Percentiles rank a stretch among this genome's conserved stretches.
Conservation (phyloP, 805 yeast species). For the Wickerhamiella occidentalis region DNA sequence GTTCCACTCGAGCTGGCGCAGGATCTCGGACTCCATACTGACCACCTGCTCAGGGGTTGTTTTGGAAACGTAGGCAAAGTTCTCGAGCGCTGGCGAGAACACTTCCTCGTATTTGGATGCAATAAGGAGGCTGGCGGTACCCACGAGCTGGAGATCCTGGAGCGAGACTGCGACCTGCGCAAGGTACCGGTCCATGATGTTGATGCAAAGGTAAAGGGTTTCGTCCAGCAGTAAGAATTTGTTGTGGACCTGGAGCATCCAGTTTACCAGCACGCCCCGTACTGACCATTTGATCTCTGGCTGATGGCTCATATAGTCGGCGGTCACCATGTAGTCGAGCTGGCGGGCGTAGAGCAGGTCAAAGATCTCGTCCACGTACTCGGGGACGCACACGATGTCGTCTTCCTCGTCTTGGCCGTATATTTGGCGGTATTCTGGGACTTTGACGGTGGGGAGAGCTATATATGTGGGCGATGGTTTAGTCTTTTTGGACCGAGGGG, state of each 20-base stretch:
- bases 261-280: conserved; percentile 82
- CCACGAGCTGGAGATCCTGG: conserved; percentile 70
- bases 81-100: conserved; percentile 69
- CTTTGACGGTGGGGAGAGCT: conserved; percentile 10
- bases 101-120: conserved; percentile 94
- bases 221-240: conserved; percentile 76
- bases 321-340: conserved; percentile 51
- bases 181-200: conserved; percentile 79
- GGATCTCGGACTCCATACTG: conserved; percentile 67
- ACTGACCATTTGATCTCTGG: conserved; percentile 62
- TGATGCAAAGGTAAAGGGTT: conserved; percentile 70
- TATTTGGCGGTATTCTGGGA: conserved; percentile 20
- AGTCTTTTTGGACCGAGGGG: too few relatives aligned
- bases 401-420: conserved; percentile 29
- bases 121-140: conserved; percentile 73
- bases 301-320: conserved; percentile 47
- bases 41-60: conserved; percentile 74
- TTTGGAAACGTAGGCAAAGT: conserved; percentile 79
- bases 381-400: conserved; percentile 71
- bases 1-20: conserved; percentile 60
- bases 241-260: conserved; percentile 84
- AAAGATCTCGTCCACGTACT: conserved; percentile 80
- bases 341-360: conserved; percentile 65
- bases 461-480: background rate
- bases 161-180: conserved; percentile 61